These are phyloP conservation scores for Eucalyptus sp. DNA, from an alignment of 345 rosid genomes.

Conservation along the genomic window DNA sequence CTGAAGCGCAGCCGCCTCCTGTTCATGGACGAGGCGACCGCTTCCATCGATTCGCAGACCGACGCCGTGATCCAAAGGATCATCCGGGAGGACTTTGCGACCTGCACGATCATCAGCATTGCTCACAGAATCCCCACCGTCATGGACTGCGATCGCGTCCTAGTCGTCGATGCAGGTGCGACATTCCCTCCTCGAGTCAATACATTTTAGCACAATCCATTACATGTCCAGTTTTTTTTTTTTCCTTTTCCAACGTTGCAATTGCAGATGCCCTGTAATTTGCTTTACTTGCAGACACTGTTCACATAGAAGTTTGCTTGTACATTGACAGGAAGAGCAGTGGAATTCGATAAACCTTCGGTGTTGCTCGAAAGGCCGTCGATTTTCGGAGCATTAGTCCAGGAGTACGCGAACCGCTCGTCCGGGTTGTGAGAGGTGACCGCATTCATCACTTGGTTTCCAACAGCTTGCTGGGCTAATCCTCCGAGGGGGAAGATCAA, in stretches of 20 bases:
- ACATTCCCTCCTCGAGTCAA: background rate
- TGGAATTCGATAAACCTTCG: constrained; percentile 74
- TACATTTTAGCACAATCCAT: background rate
- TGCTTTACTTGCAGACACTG: background rate
- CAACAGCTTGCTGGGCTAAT: background rate
- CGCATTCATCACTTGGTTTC: background rate
- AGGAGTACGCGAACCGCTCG: constrained; percentile 86
- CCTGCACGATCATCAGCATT: constrained; percentile 85
- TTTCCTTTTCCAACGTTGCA: background rate
- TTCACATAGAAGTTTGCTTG: background rate
- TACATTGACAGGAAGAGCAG: constrained; percentile 42
- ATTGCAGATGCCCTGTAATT: background rate
- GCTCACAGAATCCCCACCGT: constrained; percentile 97
- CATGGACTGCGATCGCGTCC: constrained; percentile 87
- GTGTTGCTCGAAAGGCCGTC: constrained; percentile 56
- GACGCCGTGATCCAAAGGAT: constrained; percentile 83
- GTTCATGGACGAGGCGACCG: constrained; percentile 96
- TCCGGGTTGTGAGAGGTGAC: constrained; percentile 27
- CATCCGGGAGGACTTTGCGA: constrained; percentile 75
- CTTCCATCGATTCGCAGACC: constrained; percentile 91
- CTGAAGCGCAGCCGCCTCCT: constrained; percentile 67
- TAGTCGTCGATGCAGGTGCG: constrained; percentile 75
- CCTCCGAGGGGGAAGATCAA: background rate
- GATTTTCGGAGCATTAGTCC: constrained; percentile 74
- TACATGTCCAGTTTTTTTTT: background rate